A percentile compares a stretch with the other conserved stretches of the same genome.
These are phyloP conservation scores for Beauveria bassiana DNA, from an alignment of 2,329 filamentous ascomycete species.

Conservation along the genomic window DNA sequence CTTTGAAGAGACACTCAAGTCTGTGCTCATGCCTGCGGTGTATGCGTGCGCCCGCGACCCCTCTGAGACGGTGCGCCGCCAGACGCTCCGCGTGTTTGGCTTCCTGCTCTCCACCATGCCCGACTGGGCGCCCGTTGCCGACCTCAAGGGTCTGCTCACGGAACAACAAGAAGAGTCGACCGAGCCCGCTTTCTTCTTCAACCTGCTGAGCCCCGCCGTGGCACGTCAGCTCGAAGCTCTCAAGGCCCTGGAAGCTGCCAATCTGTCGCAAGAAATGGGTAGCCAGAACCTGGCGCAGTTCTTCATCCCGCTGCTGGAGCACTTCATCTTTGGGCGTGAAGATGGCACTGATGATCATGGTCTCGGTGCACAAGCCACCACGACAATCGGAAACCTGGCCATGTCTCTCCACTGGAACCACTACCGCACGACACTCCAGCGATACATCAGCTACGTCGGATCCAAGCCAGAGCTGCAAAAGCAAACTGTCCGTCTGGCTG, in stretches of 20 bases:
- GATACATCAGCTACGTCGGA: constrained; percentile 75
- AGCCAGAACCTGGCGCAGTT: constrained; percentile 77
- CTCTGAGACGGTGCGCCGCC: constrained; percentile 77
- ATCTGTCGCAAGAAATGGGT: constrained; percentile 54
- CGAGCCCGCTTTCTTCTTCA: constrained; percentile 76
- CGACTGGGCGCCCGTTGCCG: constrained; percentile 61
- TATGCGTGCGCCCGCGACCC: constrained; percentile 67
- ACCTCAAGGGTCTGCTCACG: constrained; percentile 62
- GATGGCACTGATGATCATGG: constrained; percentile 73
- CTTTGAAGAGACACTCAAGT: constrained; percentile 52
- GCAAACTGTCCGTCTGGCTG: constrained; percentile 73
- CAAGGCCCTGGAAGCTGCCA: constrained; percentile 64
- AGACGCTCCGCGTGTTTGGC: constrained; percentile 73
- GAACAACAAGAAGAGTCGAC: constrained; percentile 54
- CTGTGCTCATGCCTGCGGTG: constrained; percentile 65
- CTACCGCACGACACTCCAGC: constrained; percentile 74
- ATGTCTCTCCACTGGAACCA: constrained; percentile 82
- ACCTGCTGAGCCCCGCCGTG: constrained; percentile 83
- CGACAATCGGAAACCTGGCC: constrained; percentile 66
- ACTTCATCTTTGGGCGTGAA: constrained; percentile 80
- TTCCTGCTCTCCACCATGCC: constrained; percentile 66
- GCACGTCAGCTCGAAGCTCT: constrained; percentile 80
- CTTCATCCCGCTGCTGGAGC: constrained; percentile 85
- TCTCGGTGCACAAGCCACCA: constrained; percentile 78
- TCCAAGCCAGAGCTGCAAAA: constrained; percentile 79